Base-by-base conservation (phyloP, 2,329 filamentous ascomycete species). In the Chaetomium olivaceum region DNA sequence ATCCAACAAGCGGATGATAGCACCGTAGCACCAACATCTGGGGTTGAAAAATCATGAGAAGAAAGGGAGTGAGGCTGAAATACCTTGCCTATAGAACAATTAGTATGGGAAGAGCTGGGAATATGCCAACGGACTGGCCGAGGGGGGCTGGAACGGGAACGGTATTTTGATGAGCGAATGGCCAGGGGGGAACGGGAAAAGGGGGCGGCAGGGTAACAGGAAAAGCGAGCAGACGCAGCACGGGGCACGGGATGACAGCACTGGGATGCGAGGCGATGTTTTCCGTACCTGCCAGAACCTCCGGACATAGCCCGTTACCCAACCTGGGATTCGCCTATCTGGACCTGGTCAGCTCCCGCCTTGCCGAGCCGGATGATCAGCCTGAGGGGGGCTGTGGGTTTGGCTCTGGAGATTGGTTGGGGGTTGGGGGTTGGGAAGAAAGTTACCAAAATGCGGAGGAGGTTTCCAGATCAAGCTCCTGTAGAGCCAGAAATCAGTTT, bases 401-500 rank as follows among this genome's bases (percentile, higher is more conserved):
- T 60, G 46, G 55, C 51, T 51, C 27, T 58, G 54, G 61, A 23
- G 56, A n/a, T 43, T 43, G 21, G 48, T 52, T 27, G 48, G 31
- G 58, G 48, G 25, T 29, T 51, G 43, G 56, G 55, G 48, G 25
- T 29, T 51, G 43, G 56, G 55, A 55, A 52, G 51, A 56, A 58
- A 56, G 54, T 19, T 89, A 97, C 94, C 94, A 76, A 91, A 97
- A 76, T 97, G 91, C 71, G 95, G 95, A 68, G 95, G 95, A 64
- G 95, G 94, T 78, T 98, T 99, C 93, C 93, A 99, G 73, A 99
- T 97, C 76, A 99, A 80, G 77, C 93, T 97, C 80, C 94, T 95
- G 58, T 54, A 43, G 5, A 52, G 46, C 54, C n/a, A 43, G 31
- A 21, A 1, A 55, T 67, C 29, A 66, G 60, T 66, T 25, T 46